These are phyloP conservation scores for Alnus glutinosa DNA, from an alignment of 306 rosid genomes.

Conservation along the genomic window DNA sequence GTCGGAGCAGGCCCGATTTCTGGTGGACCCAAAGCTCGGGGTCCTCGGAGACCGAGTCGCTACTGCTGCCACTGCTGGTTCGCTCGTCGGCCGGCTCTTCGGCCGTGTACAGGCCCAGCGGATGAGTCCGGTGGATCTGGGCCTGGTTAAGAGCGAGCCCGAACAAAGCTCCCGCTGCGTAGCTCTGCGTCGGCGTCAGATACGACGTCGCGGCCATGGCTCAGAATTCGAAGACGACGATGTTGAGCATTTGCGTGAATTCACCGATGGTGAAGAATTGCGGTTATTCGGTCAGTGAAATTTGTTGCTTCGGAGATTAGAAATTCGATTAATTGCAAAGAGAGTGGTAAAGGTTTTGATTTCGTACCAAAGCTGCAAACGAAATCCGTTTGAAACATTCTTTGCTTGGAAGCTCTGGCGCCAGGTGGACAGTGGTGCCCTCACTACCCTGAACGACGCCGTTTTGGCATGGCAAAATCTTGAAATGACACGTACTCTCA, in stretches of 20 bases:
- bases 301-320: not conserved
- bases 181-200: constrained; percentile 48
- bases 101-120: constrained; percentile 22
- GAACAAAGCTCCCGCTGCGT: constrained; percentile 56
- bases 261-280: not conserved
- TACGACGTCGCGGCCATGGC: constrained; percentile 37
- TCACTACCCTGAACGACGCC: not conserved
- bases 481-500: not conserved
- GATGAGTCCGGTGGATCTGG: constrained; percentile 49
- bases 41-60: constrained; percentile 48
- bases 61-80: constrained; percentile 35
- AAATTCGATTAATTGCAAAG: not conserved
- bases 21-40: constrained; percentile 54
- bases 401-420: not conserved
- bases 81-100: constrained; percentile 24
- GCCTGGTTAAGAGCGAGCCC: constrained; percentile 50
- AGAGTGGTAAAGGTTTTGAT: not conserved
- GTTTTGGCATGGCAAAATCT: not conserved
- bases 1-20: constrained; percentile 46
- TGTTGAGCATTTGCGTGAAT: not conserved
- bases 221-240: not conserved
- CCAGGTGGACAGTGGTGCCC: not conserved
- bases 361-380: not conserved
- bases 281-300: not conserved
- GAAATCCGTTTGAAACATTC: not conserved